Conservation (phyloP, 495 filamentous ascomycete species). For the Cercophora scortea region DNA sequence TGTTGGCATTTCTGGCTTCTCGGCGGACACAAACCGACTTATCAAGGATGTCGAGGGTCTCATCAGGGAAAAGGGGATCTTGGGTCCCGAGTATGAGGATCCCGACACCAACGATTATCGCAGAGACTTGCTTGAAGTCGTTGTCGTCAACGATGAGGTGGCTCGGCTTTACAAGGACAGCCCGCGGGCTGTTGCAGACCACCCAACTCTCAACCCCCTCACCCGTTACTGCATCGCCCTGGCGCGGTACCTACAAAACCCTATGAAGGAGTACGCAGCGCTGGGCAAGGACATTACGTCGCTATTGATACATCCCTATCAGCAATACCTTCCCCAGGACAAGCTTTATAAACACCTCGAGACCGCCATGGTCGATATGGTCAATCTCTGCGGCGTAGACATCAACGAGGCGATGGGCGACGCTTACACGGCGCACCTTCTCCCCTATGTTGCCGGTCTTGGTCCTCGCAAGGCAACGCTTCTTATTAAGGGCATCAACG, state of each 20-base stretch:
- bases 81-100: conserved; percentile 64
- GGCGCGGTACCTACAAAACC: conserved; percentile 85
- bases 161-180: conserved; percentile 90
- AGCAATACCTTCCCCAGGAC: conserved; percentile 79
- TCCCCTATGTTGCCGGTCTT: conserved; percentile 87
- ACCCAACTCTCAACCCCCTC: conserved; percentile 66
- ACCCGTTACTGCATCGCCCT: conserved; percentile 84
- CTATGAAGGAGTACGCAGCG: conserved; percentile 90
- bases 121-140: conserved; percentile 70
- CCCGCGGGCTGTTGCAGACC: conserved; percentile 69
- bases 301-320: conserved; percentile 79
- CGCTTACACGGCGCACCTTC: conserved; percentile 69
- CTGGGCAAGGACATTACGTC: conserved; percentile 82
- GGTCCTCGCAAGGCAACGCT: conserved; percentile 87
- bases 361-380: conserved; percentile 94
- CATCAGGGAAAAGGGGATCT: conserved; percentile 64
- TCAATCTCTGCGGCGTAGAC: conserved; percentile 91
- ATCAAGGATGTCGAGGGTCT: conserved; percentile 70
- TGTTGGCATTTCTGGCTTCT: conserved; percentile 82
- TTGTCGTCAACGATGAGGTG: conserved; percentile 93
- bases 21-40: conserved; percentile 76
- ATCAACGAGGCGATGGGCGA: conserved; percentile 84
- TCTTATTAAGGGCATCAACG: conserved; percentile 81
- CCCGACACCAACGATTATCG: conserved; percentile 53
- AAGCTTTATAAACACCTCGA: conserved; percentile 80